phyloP scores from a whole-genome alignment of 2,329 filamentous ascomycete species.

The Parastagonospora avenae region DNA sequence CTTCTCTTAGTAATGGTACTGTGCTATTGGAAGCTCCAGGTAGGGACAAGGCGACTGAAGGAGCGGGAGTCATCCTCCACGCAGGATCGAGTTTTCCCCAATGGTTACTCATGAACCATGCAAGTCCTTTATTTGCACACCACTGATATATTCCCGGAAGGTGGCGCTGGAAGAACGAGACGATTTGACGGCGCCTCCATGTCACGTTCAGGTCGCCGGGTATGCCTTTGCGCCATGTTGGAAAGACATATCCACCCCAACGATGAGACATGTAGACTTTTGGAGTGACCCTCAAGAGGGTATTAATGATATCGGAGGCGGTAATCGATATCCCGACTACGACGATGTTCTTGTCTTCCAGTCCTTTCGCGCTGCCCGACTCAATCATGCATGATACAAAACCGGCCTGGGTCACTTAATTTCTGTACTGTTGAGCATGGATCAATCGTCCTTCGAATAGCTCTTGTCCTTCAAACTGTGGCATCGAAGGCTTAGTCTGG shows the following conservation, averaged over 20 bases:
- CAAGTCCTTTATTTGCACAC: constrained; percentile 10
- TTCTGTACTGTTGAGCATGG: constrained; percentile 36
- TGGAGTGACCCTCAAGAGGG: constrained; percentile 42
- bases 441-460: constrained; percentile 48
- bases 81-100: constrained; percentile 16
- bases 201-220: constrained; percentile 26
- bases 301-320: constrained; percentile 43
- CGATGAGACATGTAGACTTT: constrained; percentile 53
- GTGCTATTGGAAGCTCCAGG: constrained; percentile 40
- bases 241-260: constrained; percentile 46
- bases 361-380: constrained; percentile 34
- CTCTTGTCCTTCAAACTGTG: constrained; percentile 43
- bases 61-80: constrained; percentile 17
- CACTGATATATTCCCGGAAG: constrained; percentile 9
- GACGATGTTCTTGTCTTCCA: constrained; percentile 51
- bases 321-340: constrained; percentile 53
- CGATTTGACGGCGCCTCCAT: constrained; percentile 16
- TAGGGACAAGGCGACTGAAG: constrained; percentile 28
- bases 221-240: constrained; percentile 37
- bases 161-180: constrained; percentile 11
- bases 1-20: constrained; percentile 30
- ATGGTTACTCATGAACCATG: constrained; percentile 9
- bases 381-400: background rate
- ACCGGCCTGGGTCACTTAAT: constrained; percentile 3
- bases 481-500: constrained; percentile 45